Evolutionary conservation across 495 filamentous ascomycete genomes (phyloP).

Genomic region (Neurospora sp.): DNA sequence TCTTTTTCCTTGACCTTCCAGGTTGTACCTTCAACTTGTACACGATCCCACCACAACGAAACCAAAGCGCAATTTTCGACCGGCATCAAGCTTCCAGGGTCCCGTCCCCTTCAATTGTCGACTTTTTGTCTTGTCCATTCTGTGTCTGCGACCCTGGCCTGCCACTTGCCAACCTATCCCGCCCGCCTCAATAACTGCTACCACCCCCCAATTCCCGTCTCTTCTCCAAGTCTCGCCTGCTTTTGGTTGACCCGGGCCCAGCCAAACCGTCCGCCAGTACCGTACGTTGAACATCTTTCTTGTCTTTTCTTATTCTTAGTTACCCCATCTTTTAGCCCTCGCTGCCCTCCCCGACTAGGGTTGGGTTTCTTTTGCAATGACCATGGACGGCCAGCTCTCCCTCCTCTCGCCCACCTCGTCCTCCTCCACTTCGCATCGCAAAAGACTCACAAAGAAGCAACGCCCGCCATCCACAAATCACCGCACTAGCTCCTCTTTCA

Average conservation of each 20-base stretch:
- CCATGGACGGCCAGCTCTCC: conserved; percentile 33
- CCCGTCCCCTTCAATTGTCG: not conserved
- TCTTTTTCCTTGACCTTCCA: not conserved
- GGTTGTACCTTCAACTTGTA: not conserved
- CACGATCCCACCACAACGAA: not conserved
- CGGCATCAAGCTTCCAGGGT: not conserved
- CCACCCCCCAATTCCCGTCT: conserved; percentile 1
- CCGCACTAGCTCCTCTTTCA: conserved; percentile 28
- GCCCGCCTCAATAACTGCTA: conserved; percentile 18
- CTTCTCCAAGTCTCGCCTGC: not conserved
- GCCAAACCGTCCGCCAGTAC: conserved; percentile 1
- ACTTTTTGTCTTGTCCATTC: not conserved
- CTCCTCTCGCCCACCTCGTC: conserved; percentile 15
- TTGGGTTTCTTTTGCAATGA: conserved; percentile 12
- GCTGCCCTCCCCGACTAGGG: conserved; percentile 11
- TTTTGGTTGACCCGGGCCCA: not conserved
- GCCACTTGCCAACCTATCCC: conserved; percentile 4
- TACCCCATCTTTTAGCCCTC: conserved; percentile 20
- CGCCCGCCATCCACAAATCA: conserved; percentile 33
- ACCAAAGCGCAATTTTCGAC: conserved; percentile 23
- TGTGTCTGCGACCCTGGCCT: conserved; percentile 7
- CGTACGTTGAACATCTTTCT: conserved; percentile 8
- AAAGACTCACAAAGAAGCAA: conserved; percentile 44
- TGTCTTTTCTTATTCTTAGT: conserved; percentile 13
- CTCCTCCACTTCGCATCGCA: conserved; percentile 34